Evolutionary conservation across 306 rosid genomes (phyloP), one percentile per base, ranked within the genome.

Genomic region (Ormosia semicastrata): DNA sequence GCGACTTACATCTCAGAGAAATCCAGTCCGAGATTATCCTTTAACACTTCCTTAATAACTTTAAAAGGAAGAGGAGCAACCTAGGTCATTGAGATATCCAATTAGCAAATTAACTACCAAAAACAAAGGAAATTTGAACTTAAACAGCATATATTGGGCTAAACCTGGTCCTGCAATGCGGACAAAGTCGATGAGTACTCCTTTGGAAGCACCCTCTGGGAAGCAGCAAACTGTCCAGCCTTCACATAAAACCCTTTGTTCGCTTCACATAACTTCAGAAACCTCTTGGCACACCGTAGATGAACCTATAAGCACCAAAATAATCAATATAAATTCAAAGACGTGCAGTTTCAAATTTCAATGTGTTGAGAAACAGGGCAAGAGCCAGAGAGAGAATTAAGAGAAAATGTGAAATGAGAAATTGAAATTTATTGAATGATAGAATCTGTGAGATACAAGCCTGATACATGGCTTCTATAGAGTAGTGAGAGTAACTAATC

Each of bases 171-270:
- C 77, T 93, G 93, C 40, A 95, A 81, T 24, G 93, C 72, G 12
- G 97, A 91, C 53, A 95, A 87, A 77, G 85, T 86, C 34, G 92
- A 85, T 41, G 97, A 84, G 84, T 95, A 95, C 69, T 95, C 98
- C 67, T 64, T 88, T 2, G 98, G 97, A 80, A 87, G 85, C 88
- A 86, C 90, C 30, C 85, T 87, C 86, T 93, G 54, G 41, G 97
- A 75, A 71, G 94, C 88, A 76, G 85, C 94, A 87, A 86, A 93
- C 84, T 95, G 97, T 71, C 97, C 98, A 66, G 97, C 98, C 82
- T 95, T 95, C 73, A 91, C 97, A 74, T 95, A 95, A 79, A 95
- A 93, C 11, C 98, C 97, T 88, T 88, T 93, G 69, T 95, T 95
- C 67, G 78, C 88, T 75, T 95, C 97, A 56, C 98, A 95, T 83